Conservation (phyloP, 768 basidiomycete species). For the Nidularia pulvinata region DNA sequence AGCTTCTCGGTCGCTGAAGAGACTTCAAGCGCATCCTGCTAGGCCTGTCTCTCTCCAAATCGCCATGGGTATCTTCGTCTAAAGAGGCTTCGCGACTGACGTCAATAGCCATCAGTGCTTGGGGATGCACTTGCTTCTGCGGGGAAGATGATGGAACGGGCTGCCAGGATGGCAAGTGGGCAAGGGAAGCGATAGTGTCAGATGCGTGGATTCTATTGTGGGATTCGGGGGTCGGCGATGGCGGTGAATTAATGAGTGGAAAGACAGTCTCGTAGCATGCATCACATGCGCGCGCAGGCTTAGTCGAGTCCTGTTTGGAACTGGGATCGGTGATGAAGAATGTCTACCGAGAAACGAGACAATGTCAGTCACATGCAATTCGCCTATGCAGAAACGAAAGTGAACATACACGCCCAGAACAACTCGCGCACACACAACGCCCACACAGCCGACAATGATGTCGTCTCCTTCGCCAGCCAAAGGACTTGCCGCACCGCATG, state of each 20-base stretch:
- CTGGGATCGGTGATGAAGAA: slow-evolving; percentile 75
- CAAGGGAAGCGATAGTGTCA: slow-evolving; percentile 37
- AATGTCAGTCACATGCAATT: not conserved
- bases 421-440: slow-evolving; percentile 80
- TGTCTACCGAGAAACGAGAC: slow-evolving; percentile 45
- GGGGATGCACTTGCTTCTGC: slow-evolving; percentile 16
- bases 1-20: too few species aligned
- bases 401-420: slow-evolving; percentile 72
- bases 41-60: too few species aligned
- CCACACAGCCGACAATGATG: slow-evolving; percentile 91
- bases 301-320: slow-evolving; percentile 35
- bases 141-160: not conserved
- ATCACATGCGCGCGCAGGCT: slow-evolving; percentile 81
- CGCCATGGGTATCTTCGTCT: too few species aligned
- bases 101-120: slow-evolving; percentile 50
- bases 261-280: slow-evolving; percentile 89
- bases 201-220: not conserved
- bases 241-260: slow-evolving; percentile 40
- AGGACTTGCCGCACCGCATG: slow-evolving; percentile 79
- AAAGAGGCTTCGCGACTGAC: slow-evolving; percentile 10
- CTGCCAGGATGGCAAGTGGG: not conserved
- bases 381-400: not conserved
- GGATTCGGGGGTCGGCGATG: too few species aligned
- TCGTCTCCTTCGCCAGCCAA: slow-evolving; percentile 77
- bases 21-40: too few species aligned